Conservation (phyloP, 345 rosid species). For the Acer campestre region DNA sequence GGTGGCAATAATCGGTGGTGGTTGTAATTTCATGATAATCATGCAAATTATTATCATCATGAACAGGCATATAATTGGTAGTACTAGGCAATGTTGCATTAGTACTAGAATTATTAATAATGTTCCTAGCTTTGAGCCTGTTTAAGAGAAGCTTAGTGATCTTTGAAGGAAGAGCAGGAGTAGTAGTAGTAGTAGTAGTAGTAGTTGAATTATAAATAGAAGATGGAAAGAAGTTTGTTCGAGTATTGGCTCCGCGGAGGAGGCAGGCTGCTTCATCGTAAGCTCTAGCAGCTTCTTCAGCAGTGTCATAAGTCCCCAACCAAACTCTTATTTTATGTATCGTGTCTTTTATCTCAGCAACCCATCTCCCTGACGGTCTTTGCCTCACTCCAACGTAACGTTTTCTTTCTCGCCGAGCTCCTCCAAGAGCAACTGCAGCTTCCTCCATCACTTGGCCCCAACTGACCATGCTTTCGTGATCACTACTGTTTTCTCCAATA, state of each 20-base stretch:
- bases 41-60: neutral
- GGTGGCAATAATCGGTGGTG: neutral
- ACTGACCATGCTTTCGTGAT: conserved; percentile 1
- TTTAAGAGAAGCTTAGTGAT: conserved; percentile 42
- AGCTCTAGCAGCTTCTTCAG: conserved; percentile 59
- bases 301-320: conserved; percentile 55
- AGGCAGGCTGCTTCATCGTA: conserved; percentile 58
- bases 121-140: conserved; percentile 38
- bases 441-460: conserved; percentile 35
- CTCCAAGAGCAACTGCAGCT: conserved; percentile 27
- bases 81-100: neutral
- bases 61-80: neutral
- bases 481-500: neutral
- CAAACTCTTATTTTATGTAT: conserved; percentile 56
- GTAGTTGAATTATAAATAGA: neutral
- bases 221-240: conserved; percentile 43
- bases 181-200: neutral
- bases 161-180: conserved; percentile 45
- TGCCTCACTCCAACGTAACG: conserved; percentile 52
- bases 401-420: conserved; percentile 37
- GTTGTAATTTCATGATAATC: neutral
- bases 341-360: conserved; percentile 55
- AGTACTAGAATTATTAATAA: neutral
- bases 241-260: conserved; percentile 55
- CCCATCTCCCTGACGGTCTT: conserved; percentile 55